Conservation (phyloP, 768 basidiomycete genomes). For the Panus rudis region DNA sequence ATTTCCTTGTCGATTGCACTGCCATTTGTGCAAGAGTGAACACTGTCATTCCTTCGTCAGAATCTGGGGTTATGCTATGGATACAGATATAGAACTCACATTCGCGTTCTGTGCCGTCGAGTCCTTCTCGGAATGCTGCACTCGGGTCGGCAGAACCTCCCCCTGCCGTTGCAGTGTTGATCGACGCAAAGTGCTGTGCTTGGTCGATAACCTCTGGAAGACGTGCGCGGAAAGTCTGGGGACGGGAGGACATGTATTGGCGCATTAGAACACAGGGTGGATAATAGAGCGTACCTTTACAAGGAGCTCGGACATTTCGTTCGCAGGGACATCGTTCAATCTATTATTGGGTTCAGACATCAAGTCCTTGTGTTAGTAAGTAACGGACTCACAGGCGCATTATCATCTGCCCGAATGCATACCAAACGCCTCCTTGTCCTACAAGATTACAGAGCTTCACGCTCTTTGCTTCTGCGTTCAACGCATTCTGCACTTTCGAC, state of each 20-base stretch:
- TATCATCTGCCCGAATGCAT: constrained; percentile 83
- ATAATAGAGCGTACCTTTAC: constrained; percentile 44
- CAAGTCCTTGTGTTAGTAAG: background rate
- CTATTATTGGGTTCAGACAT: constrained; percentile 31
- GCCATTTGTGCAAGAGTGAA: constrained; percentile 84
- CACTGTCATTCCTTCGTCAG: constrained; percentile 37
- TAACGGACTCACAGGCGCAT: constrained; percentile 61
- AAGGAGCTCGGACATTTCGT: constrained; percentile 65
- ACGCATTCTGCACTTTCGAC: constrained; percentile 71
- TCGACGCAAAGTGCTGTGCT: constrained; percentile 74
- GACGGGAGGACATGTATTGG: background rate
- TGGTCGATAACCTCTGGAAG: constrained; percentile 79
- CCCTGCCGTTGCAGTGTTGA: constrained; percentile 22
- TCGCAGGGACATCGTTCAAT: constrained; percentile 66
- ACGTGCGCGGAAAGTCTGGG: constrained; percentile 69
- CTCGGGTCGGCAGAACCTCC: constrained; percentile 49
- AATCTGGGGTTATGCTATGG: background rate
- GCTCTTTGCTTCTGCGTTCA: constrained; percentile 82
- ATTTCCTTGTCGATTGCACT: constrained; percentile 65
- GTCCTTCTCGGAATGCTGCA: constrained; percentile 80
- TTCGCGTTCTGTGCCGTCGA: constrained; percentile 91
- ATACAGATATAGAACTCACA: constrained; percentile 38
- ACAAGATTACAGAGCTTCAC: constrained; percentile 80
- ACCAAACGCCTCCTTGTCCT: constrained; percentile 87
- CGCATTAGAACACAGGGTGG: constrained; percentile 13